Conservation (phyloP, 164 flowering plant genomes). For the Brasenia schreberi region DNA sequence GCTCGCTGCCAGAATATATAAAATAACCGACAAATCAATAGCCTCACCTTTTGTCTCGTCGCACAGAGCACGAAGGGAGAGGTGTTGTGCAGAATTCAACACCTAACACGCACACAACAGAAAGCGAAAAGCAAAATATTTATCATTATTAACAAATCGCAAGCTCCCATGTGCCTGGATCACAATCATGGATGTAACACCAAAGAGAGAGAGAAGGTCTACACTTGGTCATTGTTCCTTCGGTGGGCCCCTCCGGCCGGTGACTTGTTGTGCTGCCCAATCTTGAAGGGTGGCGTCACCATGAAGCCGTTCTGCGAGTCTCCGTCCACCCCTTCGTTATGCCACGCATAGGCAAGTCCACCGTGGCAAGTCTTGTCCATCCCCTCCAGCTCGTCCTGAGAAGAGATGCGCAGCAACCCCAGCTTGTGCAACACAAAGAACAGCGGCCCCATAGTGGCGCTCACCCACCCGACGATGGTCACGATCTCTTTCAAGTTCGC, state of each 20-base stretch:
- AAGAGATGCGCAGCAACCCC: conserved; percentile 46
- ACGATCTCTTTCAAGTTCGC: conserved; percentile 57
- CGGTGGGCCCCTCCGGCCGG: neutral
- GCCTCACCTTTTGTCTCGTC: no score
- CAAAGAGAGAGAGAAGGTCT: neutral
- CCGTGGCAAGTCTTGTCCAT: conserved; percentile 83
- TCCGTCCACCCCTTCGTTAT: neutral
- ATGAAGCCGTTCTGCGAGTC: neutral
- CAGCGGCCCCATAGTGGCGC: conserved; percentile 64
- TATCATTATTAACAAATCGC: no score
- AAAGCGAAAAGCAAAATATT: no score
- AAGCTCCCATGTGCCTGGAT: no score
- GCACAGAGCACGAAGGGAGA: no score
- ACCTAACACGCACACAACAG: no score
- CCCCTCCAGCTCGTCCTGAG: conserved; percentile 70
- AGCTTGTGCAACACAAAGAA: conserved; percentile 36
- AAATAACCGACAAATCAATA: no score
- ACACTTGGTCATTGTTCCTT: neutral
- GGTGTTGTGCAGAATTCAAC: no score
- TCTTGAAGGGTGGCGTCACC: neutral
- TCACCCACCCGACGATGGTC: conserved; percentile 64
- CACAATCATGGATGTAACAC: no score
- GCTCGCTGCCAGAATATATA: no score
- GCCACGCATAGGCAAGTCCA: conserved; percentile 14
- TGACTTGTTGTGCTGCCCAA: neutral